These are phyloP conservation scores for Serendipita indica DNA, from an alignment of 768 basidiomycete species.

Conservation along the genomic window DNA sequence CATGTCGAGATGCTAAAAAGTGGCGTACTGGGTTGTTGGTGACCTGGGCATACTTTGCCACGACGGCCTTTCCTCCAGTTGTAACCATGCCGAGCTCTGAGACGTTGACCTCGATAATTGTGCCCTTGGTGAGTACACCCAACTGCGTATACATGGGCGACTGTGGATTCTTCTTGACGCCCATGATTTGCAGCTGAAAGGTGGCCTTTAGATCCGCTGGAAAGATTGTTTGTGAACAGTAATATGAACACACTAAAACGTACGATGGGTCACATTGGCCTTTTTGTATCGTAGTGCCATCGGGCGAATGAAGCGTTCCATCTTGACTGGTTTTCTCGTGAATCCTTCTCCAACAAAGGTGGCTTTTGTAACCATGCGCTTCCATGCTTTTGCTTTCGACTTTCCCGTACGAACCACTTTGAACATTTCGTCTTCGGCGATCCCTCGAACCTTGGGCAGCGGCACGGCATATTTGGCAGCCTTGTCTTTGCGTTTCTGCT, in stretches of 20 bases:
- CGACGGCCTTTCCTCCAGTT: constrained; percentile 69
- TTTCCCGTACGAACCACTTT: constrained; percentile 98
- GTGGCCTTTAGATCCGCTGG: constrained; percentile 93
- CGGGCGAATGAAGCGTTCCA: constrained; percentile 94
- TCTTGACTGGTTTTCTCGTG: constrained; percentile 95
- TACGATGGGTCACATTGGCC: constrained; percentile 98
- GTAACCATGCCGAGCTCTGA: constrained; percentile 96
- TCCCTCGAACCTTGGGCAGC: constrained; percentile 89
- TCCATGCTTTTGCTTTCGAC: constrained; percentile 92
- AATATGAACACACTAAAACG: constrained; percentile 17
- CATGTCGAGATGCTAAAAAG: neutral
- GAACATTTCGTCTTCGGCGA: constrained; percentile 99
- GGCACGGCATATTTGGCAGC: constrained; percentile 97
- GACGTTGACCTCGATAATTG: constrained; percentile 97
- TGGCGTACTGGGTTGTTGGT: constrained; percentile 62
- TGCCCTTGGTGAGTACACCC: constrained; percentile 96
- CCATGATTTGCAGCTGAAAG: constrained; percentile 94
- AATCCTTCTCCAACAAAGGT: constrained; percentile 98
- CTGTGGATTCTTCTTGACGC: constrained; percentile 99
- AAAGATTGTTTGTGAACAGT: constrained; percentile 6
- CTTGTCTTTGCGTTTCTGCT: constrained; percentile 97
- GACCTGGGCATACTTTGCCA: constrained; percentile 71
- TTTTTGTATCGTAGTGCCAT: constrained; percentile 97
- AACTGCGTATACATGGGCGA: constrained; percentile 95
- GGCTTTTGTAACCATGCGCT: constrained; percentile 98